Evolutionary conservation across 208 protist genomes (phyloP).

Genomic region (Entamoeba moshkovskii): DNA sequence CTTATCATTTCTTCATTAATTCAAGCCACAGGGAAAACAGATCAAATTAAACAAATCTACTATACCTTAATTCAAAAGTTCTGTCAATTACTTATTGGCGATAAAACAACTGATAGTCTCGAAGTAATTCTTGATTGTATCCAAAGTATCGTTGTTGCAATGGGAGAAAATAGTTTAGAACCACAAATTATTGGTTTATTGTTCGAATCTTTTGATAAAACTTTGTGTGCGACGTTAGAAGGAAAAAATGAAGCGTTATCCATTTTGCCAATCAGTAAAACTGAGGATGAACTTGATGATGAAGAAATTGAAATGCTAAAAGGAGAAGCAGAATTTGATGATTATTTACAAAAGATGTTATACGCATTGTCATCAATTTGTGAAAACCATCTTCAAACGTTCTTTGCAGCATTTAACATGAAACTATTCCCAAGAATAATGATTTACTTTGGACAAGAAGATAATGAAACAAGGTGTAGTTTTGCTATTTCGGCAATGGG

Average conservation of each 20-base stretch:
- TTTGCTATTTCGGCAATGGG: not conserved
- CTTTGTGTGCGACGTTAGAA: not conserved
- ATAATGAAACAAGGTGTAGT: not conserved
- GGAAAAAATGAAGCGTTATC: not conserved
- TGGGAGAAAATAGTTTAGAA: not conserved
- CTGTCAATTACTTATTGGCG: not conserved
- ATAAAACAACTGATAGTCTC: not conserved
- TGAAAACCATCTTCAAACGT: not conserved
- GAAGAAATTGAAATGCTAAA: not conserved
- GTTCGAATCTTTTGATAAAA: not conserved
- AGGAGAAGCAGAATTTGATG: not conserved
- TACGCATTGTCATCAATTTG: not conserved
- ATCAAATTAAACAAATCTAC: not conserved
- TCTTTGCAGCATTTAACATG: not conserved
- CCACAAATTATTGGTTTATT: not conserved
- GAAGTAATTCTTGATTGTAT: not conserved
- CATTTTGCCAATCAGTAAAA: not conserved
- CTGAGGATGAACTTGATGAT: not conserved
- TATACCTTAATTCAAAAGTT: not conserved
- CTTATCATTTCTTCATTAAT: not conserved
- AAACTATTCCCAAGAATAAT: not conserved
- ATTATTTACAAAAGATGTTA: not conserved
- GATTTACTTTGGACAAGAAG: not conserved
- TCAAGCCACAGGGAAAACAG: not conserved
- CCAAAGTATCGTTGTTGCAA: not conserved